Base-by-base conservation (phyloP, 2,329 filamentous ascomycete genomes). In the Penicillium nordicum region DNA sequence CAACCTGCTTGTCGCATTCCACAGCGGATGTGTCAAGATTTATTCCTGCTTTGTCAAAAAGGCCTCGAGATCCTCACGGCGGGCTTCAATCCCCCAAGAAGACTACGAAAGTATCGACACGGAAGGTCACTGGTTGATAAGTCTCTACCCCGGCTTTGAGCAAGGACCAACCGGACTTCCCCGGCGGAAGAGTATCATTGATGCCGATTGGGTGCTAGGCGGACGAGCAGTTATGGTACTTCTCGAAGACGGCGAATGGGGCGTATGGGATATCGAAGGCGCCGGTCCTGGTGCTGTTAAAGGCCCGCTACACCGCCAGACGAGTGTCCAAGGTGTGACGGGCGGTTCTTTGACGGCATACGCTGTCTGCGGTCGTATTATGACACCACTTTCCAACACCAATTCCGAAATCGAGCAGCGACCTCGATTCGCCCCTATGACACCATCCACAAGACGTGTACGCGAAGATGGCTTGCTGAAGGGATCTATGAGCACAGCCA, bases 11-110 rank as follows among this genome's bases (percentile, higher is more conserved):
- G 72, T 87, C 7, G 76, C 79, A 1, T 82, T 85, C 54, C 68
- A 76, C 1, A 76, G 74, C n/a, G 83, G 84, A 6, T 77, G 75
- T 41, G 80, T 84, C 29, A 82, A 84, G 51, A 74, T 87, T 14
- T 84, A 83, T 63, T 81, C 84, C 51, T 80, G 80, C 27, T 78
- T 84, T 21, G 38, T 58, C 16, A 66, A 61, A 23, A 72, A 67
- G 41, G 54, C 60, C 16, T 62, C 62, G 7, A 72, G 63, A 45
- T 45, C 65, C 16, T 56, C 59, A 7, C 65, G 70, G 6, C 68
- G 71, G 21, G 63, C 67, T 4, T 69, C 70, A 12, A 63, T 60
- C 4, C 63, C 71, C 14, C 67, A 67, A 29, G 69, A 63, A 30
- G 72, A 73, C 12, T 63, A 64, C 21, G 73, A 74, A 10, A 66